These are phyloP conservation scores for Suhomyces wounanorum DNA, from an alignment of 1,139 yeast species.

Conservation along the genomic window DNA sequence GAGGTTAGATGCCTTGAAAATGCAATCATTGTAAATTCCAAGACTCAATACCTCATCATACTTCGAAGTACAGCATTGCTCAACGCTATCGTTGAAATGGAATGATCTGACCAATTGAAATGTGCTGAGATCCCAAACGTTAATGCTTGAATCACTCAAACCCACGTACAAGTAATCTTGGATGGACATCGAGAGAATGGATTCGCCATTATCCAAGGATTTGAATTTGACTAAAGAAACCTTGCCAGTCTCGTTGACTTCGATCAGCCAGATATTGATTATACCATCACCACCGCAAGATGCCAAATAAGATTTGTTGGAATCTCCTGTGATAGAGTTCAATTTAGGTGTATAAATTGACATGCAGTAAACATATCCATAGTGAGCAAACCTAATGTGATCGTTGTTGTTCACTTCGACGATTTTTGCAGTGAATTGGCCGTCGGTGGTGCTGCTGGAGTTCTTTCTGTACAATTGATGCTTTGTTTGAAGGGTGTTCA, in stretches of 20 bases:
- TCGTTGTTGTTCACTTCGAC: conserved; percentile 71
- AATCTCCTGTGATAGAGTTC: conserved; percentile 9
- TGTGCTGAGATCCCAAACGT: conserved; percentile 84
- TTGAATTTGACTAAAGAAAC: conserved; percentile 28
- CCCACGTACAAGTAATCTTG: conserved; percentile 78
- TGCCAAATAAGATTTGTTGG: conserved; percentile 20
- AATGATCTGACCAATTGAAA: conserved; percentile 67
- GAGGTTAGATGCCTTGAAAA: conserved; percentile 55
- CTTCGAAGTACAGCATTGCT: not conserved
- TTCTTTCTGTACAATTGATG: conserved; percentile 30
- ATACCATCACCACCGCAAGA: conserved; percentile 91
- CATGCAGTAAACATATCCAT: conserved; percentile 85
- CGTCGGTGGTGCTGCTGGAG: conserved; percentile 14
- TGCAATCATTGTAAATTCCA: conserved; percentile 52
- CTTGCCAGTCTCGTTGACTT: conserved; percentile 7
- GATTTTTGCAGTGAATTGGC: conserved; percentile 29
- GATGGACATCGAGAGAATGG: conserved; percentile 67
- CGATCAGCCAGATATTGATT: conserved; percentile 69
- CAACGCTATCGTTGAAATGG: conserved; percentile 34
- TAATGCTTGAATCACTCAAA: conserved; percentile 66
- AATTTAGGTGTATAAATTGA: conserved; percentile 27
- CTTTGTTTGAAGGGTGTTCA: conserved; percentile 36
- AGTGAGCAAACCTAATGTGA: conserved; percentile 80
- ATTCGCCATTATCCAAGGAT: conserved; percentile 64
- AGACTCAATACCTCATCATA: conserved; percentile 39